A percentile compares a stretch with the other conserved stretches of the same genome.
phyloP scores from a whole-genome alignment of 805 yeast genomes.

The Suhomyces sp. region DNA sequence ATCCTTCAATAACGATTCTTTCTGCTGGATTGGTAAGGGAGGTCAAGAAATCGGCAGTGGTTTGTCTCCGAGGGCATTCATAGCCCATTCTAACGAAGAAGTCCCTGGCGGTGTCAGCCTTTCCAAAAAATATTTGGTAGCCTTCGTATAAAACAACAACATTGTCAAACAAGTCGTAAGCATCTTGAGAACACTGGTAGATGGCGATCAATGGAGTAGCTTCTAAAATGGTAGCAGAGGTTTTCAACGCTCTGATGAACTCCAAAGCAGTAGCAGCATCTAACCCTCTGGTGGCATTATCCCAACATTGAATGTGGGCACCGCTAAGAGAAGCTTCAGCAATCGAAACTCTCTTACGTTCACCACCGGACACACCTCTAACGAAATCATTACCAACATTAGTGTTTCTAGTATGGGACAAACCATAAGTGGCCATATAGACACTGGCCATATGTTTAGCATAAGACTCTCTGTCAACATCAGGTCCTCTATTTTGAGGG shows the following conservation, averaged over 20 bases:
- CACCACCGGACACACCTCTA: conserved; percentile 84
- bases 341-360: conserved; percentile 79
- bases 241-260: conserved; percentile 64
- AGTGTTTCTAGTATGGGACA: conserved; percentile 58
- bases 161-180: conserved; percentile 62
- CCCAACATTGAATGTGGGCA: conserved; percentile 68
- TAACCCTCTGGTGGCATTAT: conserved; percentile 83
- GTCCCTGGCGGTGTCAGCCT: conserved; percentile 43
- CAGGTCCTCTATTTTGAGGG: conserved; percentile 34
- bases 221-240: conserved; percentile 51
- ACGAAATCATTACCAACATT: conserved; percentile 62
- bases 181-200: conserved; percentile 54
- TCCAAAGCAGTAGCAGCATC: conserved; percentile 84
- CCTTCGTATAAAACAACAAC: conserved; percentile 61
- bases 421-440: conserved; percentile 41
- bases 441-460: conserved; percentile 20
- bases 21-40: conserved; percentile 55
- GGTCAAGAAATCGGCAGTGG: conserved; percentile 60
- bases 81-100: conserved; percentile 57
- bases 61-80: conserved; percentile 55
- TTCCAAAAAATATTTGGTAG: conserved; percentile 54
- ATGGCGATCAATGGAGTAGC: conserved; percentile 63
- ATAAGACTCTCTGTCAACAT: conserved; percentile 27
- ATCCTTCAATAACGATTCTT: conserved; percentile 44
- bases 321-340: conserved; percentile 72